Conservation (phyloP, 2,329 filamentous ascomycete species). For the Alternaria brassicae region DNA sequence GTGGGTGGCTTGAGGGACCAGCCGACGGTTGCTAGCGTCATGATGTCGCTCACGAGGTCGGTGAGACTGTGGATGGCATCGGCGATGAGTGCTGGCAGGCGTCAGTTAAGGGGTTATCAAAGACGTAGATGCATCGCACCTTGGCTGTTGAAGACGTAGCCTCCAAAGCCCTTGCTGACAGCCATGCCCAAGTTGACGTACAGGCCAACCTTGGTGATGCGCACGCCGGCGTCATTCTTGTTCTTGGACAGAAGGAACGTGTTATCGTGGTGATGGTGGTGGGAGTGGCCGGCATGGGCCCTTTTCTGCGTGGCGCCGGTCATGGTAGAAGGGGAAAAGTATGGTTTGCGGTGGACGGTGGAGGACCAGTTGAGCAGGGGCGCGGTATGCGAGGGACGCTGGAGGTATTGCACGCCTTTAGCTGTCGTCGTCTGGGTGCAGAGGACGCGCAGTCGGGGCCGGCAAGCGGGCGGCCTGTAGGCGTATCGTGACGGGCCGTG, state of each 20-base stretch:
- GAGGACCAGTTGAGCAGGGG: constrained; percentile 41
- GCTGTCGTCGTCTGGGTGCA: constrained; percentile 40
- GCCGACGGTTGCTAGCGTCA: constrained; percentile 92
- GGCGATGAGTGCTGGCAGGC: constrained; percentile 73
- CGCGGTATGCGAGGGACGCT: constrained; percentile 10
- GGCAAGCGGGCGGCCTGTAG: constrained; percentile 14
- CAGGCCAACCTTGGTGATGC: constrained; percentile 88
- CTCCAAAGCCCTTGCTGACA: constrained; percentile 87
- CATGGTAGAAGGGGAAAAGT: constrained; percentile 41
- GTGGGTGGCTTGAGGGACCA: constrained; percentile 89
- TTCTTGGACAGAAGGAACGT: constrained; percentile 80
- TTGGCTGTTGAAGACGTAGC: constrained; percentile 94
- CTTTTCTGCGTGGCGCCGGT: constrained; percentile 40
- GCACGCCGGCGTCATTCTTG: constrained; percentile 90
- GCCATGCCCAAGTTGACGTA: constrained; percentile 95
- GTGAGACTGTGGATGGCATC: constrained; percentile 96
- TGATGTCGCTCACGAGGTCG: constrained; percentile 91
- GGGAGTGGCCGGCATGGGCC: constrained; percentile 56
- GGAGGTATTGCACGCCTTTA: constrained; percentile 25
- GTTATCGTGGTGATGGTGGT: constrained; percentile 82
- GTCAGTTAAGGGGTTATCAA: constrained; percentile 26
- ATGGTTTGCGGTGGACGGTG: constrained; percentile 42
- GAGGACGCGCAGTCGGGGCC: constrained; percentile 40
- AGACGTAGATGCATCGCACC: constrained; percentile 34
- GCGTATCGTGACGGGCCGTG: constrained; percentile 21